phyloP scores from a whole-genome alignment of 2,329 filamentous ascomycete species.

The Amesomyces nigricolor region DNA sequence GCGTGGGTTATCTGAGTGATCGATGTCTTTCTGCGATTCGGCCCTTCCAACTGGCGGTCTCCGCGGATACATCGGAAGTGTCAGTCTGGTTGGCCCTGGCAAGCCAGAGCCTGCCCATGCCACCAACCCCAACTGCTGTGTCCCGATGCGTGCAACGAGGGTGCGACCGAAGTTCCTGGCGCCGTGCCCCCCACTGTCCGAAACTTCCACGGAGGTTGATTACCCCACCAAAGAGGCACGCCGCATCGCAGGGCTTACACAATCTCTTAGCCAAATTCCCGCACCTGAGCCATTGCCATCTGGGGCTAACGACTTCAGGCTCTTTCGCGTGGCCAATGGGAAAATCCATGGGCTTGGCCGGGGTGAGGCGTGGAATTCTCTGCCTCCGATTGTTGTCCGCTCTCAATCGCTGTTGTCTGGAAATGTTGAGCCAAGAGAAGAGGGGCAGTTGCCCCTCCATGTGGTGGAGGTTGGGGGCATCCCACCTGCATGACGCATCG shows the following conservation, averaged over 20 bases:
- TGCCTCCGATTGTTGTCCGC: constrained; percentile 20
- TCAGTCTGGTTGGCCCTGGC: background rate
- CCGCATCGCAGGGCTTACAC: constrained; percentile 10
- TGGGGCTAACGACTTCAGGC: constrained; percentile 20
- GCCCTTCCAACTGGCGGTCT: constrained; percentile 12
- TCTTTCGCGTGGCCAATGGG: constrained; percentile 21
- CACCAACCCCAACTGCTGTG: background rate
- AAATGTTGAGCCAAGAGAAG: constrained; percentile 18
- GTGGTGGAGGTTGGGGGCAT: background rate
- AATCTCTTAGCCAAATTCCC: constrained; percentile 22
- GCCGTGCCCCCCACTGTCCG: constrained; percentile 18
- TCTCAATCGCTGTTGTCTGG: constrained; percentile 3
- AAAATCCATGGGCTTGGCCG: background rate
- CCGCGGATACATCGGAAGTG: constrained; percentile 21
- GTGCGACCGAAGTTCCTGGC: background rate
- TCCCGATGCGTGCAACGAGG: background rate
- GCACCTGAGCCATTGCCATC: constrained; percentile 13
- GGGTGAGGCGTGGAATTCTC: constrained; percentile 8
- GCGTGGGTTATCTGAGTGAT: background rate
- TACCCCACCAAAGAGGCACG: constrained; percentile 13
- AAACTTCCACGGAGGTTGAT: constrained; percentile 4
- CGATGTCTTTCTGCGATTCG: background rate
- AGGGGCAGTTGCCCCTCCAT: constrained; percentile 17
- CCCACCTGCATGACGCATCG: background rate
- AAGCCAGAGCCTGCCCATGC: background rate